Evolutionary conservation across 1,284 basidiomycete genomes (phyloP).

Genomic region (Apiotrichum montevideense): DNA sequence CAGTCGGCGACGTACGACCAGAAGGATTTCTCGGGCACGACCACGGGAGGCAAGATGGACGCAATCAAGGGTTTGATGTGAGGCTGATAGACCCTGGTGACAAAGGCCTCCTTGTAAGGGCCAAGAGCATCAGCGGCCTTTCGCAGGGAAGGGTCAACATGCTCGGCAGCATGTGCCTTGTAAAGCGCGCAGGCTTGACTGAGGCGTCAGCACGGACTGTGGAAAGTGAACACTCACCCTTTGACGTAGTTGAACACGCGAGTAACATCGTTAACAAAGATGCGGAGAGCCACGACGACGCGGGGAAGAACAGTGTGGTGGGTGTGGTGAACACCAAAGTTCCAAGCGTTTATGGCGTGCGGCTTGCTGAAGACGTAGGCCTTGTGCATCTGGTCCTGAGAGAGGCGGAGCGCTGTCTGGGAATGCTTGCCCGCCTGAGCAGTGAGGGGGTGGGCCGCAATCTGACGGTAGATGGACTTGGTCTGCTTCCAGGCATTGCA

Average conservation of each 20-base stretch:
- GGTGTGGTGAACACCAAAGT: slow-evolving; percentile 19
- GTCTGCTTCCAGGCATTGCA: slow-evolving; percentile 15
- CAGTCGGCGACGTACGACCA: slow-evolving; percentile 36
- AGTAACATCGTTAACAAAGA: slow-evolving; percentile 6
- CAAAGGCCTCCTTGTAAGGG: slow-evolving; percentile 16
- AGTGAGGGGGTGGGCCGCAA: slow-evolving; percentile 32
- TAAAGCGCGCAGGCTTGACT: slow-evolving; percentile 24
- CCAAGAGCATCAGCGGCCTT: slow-evolving; percentile 12
- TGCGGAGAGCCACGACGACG: slow-evolving; percentile 9
- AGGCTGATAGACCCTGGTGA: slow-evolving; percentile 26
- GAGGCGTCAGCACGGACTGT: not conserved
- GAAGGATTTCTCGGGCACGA: slow-evolving; percentile 29
- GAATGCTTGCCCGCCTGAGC: slow-evolving; percentile 26
- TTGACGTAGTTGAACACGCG: slow-evolving; percentile 18
- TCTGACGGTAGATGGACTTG: slow-evolving; percentile 20
- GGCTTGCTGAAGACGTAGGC: slow-evolving; percentile 31
- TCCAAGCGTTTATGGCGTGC: slow-evolving; percentile 25
- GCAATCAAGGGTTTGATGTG: slow-evolving; percentile 33
- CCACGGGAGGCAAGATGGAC: slow-evolving; percentile 24
- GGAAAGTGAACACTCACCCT: slow-evolving; percentile 23
- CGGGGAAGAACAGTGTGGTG: slow-evolving; percentile 17
- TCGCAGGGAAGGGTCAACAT: slow-evolving; percentile 28
- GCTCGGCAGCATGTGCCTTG: slow-evolving; percentile 27
- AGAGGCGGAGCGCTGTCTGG: slow-evolving; percentile 19
- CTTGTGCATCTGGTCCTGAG: slow-evolving; percentile 20